phyloP scores from a whole-genome alignment of 2,329 filamentous ascomycete species.

The Exophiala alcalophila region DNA sequence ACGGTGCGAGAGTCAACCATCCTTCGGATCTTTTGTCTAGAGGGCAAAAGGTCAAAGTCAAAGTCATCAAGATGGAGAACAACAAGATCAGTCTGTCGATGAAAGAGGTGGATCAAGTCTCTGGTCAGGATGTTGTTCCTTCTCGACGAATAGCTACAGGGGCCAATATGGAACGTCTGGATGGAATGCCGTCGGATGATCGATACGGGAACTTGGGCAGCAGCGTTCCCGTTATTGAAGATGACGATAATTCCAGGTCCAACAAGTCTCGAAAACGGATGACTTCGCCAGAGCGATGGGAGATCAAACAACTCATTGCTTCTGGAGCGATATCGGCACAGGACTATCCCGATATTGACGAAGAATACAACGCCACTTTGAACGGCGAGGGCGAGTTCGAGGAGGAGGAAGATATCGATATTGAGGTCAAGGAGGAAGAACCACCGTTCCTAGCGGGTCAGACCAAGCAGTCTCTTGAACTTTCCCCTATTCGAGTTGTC shows the following conservation, averaged over 20 bases:
- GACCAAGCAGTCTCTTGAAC: slow-evolving; percentile 90
- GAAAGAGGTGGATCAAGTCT: slow-evolving; percentile 93
- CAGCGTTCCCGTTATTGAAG: slow-evolving; percentile 63
- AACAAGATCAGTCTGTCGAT: slow-evolving; percentile 83
- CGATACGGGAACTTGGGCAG: slow-evolving; percentile 54
- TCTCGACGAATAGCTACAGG: slow-evolving; percentile 78
- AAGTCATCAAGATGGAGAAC: slow-evolving; percentile 82
- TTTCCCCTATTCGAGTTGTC: slow-evolving; percentile 93
- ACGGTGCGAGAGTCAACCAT: slow-evolving; percentile 83
- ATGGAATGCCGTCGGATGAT: slow-evolving; percentile 59
- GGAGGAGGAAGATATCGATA: slow-evolving; percentile 83
- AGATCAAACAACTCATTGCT: slow-evolving; percentile 93
- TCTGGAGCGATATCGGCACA: slow-evolving; percentile 89
- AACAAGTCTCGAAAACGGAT: slow-evolving; percentile 78
- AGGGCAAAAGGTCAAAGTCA: slow-evolving; percentile 85
- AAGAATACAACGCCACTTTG: slow-evolving; percentile 85
- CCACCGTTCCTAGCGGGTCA: slow-evolving; percentile 94
- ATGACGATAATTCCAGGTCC: slow-evolving; percentile 53
- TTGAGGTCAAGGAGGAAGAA: slow-evolving; percentile 93
- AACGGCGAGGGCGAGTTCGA: slow-evolving; percentile 86
- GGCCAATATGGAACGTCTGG: slow-evolving; percentile 81
- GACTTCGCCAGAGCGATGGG: slow-evolving; percentile 96
- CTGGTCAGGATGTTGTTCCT: slow-evolving; percentile 77
- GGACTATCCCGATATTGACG: slow-evolving; percentile 91
- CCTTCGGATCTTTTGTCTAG: slow-evolving; percentile 80